Evolutionary conservation across 1,284 basidiomycete genomes (phyloP).

Genomic region (Coniferiporia sulphurascens): DNA sequence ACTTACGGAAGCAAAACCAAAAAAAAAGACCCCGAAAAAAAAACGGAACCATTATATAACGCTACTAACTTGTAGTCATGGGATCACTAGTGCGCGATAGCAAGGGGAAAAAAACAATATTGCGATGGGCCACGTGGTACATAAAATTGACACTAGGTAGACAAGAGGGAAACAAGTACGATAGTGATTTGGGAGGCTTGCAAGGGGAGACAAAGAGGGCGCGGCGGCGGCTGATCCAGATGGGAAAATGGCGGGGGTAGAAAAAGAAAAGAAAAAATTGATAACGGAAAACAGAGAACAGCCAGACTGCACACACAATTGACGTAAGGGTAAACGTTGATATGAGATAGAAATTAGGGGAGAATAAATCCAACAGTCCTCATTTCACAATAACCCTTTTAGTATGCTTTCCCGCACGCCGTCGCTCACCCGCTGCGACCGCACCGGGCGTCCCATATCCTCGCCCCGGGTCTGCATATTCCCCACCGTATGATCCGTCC

Average conservation of each 20-base stretch:
- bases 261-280: background rate
- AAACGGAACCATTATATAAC: too few species aligned
- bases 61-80: too few species aligned
- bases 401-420: constrained; percentile 71
- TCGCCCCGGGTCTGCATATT: constrained; percentile 37
- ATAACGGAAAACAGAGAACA: background rate
- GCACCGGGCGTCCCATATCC: constrained; percentile 61
- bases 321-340: background rate
- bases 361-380: background rate
- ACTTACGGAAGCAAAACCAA: too few species aligned
- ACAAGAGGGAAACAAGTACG: too few species aligned
- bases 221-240: too few species aligned
- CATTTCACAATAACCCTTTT: constrained; percentile 38
- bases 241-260: too few species aligned
- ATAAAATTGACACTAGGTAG: too few species aligned
- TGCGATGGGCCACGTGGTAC: too few species aligned
- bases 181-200: too few species aligned
- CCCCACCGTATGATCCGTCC: constrained; percentile 12
- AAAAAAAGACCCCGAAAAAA: too few species aligned
- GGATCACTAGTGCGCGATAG: too few species aligned
- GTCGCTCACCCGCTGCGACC: constrained; percentile 44
- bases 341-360: background rate
- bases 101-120: too few species aligned
- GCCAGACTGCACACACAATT: background rate
- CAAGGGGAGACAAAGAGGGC: background rate